phyloP scores from a whole-genome alignment of 2,329 filamentous ascomycete genomes.

The Penicillium sp. region DNA sequence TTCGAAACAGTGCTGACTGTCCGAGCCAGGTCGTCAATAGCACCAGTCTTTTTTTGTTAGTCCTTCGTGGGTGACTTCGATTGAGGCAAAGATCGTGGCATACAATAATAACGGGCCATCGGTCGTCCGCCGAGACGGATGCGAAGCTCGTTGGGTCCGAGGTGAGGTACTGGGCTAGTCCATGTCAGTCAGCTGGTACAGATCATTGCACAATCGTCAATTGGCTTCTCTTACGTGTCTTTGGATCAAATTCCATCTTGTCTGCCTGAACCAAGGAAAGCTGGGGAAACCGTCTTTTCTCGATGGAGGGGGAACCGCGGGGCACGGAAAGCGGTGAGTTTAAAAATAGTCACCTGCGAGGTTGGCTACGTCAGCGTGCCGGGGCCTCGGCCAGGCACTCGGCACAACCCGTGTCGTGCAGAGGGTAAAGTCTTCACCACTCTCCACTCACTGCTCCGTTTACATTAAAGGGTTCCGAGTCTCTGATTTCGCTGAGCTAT shows the following conservation, averaged over 20 bases:
- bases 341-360: not conserved
- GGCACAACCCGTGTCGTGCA: no score
- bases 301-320: constrained; percentile 14
- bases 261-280: constrained; percentile 7
- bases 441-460: no score
- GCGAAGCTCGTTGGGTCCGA: constrained; percentile 82
- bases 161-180: constrained; percentile 66
- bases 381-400: no score
- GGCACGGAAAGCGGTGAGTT: constrained; percentile 15
- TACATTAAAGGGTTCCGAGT: no score
- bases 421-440: no score
- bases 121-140: constrained; percentile 71
- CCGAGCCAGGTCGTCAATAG: constrained; percentile 90
- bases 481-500: no score
- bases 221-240: constrained; percentile 54
- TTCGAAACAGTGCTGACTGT: constrained; percentile 46
- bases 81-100: constrained; percentile 22
- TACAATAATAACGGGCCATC: constrained; percentile 93
- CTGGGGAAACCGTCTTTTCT: constrained; percentile 12
- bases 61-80: not conserved
- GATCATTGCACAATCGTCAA: not conserved
- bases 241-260: constrained; percentile 67
- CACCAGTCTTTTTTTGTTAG: constrained; percentile 60
- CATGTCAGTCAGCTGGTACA: constrained; percentile 6
- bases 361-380: no score